Evolutionary conservation across 495 filamentous ascomycete species (phyloP).

Genomic region (Aspergillus olivimuriae): DNA sequence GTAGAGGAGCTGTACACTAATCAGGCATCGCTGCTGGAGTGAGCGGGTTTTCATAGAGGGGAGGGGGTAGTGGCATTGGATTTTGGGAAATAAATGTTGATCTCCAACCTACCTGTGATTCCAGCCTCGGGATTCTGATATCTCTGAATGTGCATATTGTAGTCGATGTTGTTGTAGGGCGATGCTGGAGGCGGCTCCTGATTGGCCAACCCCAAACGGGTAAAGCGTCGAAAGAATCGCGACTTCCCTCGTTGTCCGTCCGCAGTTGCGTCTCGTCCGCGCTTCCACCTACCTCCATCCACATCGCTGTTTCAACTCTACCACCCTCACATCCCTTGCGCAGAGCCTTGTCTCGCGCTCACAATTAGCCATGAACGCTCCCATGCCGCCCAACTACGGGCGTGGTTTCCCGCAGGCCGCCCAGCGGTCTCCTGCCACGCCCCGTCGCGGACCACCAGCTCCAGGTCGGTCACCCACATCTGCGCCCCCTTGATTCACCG

Average conservation of each 20-base stretch:
- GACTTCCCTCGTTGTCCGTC: no score
- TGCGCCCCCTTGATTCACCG: conserved; percentile 3
- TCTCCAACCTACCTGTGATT: no score
- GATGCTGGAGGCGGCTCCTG: neutral
- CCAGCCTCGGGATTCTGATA: no score
- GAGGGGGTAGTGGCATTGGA: neutral
- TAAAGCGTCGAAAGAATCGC: conserved; percentile 40
- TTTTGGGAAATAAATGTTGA: neutral
- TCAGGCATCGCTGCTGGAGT: conserved; percentile 93
- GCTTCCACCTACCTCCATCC: neutral
- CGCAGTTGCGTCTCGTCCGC: neutral
- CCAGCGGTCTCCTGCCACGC: conserved; percentile 41
- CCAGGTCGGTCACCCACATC: conserved; percentile 29
- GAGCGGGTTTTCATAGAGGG: conserved; percentile 25
- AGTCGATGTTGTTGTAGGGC: no score
- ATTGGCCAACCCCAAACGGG: conserved; percentile 24
- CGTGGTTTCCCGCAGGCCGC: conserved; percentile 37
- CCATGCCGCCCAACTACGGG: conserved; percentile 39
- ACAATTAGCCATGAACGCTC: conserved; percentile 39
- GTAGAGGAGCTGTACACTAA: conserved; percentile 97
- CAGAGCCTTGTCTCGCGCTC: conserved; percentile 9
- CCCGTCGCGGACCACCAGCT: conserved; percentile 36
- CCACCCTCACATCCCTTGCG: neutral
- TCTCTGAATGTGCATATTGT: no score
- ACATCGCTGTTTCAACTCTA: conserved; percentile 1